These are phyloP conservation scores for Penstemon davidsonii DNA, from an alignment of 257 asterid species.

Conservation along the genomic window DNA sequence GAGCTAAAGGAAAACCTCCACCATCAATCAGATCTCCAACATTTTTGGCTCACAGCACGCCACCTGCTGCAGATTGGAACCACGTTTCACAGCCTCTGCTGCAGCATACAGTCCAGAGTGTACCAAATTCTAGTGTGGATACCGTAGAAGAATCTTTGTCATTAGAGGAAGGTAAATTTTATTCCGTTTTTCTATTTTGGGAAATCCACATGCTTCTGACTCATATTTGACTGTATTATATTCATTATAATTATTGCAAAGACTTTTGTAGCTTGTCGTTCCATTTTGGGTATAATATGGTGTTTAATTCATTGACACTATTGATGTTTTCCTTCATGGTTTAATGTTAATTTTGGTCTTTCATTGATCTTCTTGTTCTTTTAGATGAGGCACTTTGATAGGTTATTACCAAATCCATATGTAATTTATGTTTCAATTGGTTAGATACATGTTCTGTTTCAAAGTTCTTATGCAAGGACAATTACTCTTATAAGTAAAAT, in stretches of 20 bases:
- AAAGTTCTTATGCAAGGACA: not conserved
- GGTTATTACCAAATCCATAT: not conserved
- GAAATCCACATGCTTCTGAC: constrained; percentile 16
- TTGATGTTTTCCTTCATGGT: constrained; percentile 12
- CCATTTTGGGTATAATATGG: too few relatives aligned
- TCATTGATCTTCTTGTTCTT: constrained; percentile 18
- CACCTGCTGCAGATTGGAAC: constrained; percentile 47
- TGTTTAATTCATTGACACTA: not conserved
- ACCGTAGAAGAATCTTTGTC: constrained; percentile 44
- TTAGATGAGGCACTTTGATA: not conserved
- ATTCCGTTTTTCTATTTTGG: constrained; percentile 11
- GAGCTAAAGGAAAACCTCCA: constrained; percentile 58
- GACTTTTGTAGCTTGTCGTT: not conserved
- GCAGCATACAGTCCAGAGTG: constrained; percentile 41
- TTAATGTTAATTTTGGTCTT: constrained; percentile 1
- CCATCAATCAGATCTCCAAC: constrained; percentile 46
- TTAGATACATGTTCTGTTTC: not conserved
- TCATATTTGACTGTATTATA: not conserved
- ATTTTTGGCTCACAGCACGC: constrained; percentile 44
- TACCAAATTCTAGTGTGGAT: constrained; percentile 42
- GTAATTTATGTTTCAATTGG: not conserved
- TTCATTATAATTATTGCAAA: constrained; percentile 5
- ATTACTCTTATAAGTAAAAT: too few relatives aligned
- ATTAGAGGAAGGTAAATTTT: constrained; percentile 52
- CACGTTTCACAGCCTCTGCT: constrained; percentile 45